phyloP scores from a whole-genome alignment of 192 early-diverging fungal genomes.

The Gonapodya sp. region DNA sequence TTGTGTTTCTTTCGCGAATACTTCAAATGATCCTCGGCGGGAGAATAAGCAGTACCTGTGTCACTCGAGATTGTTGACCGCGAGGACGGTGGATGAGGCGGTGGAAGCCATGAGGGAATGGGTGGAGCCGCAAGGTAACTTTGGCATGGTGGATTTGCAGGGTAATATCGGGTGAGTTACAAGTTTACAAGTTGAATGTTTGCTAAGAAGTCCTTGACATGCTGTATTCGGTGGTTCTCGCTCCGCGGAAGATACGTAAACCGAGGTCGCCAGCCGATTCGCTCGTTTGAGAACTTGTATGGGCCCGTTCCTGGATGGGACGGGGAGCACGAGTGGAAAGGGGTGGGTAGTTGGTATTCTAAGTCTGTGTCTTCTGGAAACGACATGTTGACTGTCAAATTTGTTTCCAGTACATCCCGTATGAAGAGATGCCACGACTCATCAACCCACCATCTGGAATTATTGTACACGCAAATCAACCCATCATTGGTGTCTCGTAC shows the following conservation, averaged over 20 bases:
- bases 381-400: too few species aligned
- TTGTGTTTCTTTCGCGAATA: neutral
- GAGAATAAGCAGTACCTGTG: neutral
- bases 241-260: slow-evolving; percentile 8
- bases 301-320: slow-evolving; percentile 6
- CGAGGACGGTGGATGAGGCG: neutral
- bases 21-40: neutral
- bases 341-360: neutral
- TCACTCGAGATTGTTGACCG: neutral
- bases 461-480: neutral
- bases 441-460: neutral
- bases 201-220: too few species aligned
- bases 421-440: neutral
- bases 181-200: too few species aligned
- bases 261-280: slow-evolving; percentile 3
- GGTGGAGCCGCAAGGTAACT: neutral
- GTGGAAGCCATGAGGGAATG: neutral
- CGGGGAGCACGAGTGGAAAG: slow-evolving; percentile 7
- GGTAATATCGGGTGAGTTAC: neutral
- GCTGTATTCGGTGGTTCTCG: too few species aligned
- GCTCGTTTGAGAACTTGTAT: neutral
- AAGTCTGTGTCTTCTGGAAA: too few species aligned
- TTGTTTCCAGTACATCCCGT: neutral
- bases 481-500: neutral
- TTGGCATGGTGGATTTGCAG: neutral